These are phyloP conservation scores for Metschnikowia bowlesiae DNA, from an alignment of 805 yeast species.

Conservation along the genomic window DNA sequence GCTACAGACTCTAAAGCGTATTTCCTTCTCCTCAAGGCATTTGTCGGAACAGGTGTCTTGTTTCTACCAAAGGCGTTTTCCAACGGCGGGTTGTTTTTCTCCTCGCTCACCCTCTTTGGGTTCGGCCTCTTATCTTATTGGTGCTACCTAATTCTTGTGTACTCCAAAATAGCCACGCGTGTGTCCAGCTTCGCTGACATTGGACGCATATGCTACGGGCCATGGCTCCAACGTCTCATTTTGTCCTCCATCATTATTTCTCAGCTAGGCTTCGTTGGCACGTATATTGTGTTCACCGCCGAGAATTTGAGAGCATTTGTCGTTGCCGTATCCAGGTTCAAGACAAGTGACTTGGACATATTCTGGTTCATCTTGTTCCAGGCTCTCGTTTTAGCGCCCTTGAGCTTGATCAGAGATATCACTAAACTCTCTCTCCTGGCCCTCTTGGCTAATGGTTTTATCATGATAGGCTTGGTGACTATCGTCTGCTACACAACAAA, in stretches of 20 bases:
- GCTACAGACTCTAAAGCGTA: constrained; percentile 73
- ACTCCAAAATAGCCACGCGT: constrained; percentile 52
- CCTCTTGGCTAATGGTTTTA: constrained; percentile 65
- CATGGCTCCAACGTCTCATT: constrained; percentile 59
- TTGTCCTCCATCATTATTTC: constrained; percentile 61
- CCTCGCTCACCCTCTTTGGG: constrained; percentile 45
- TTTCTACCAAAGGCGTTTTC: constrained; percentile 66
- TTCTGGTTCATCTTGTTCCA: constrained; percentile 51
- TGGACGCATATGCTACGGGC: constrained; percentile 60
- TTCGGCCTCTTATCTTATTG: constrained; percentile 73
- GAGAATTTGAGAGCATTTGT: constrained; percentile 66
- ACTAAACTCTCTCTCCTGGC: constrained; percentile 72
- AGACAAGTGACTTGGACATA: constrained; percentile 35
- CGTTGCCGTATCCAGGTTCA: constrained; percentile 42
- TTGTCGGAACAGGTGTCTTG: constrained; percentile 72
- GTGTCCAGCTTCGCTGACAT: constrained; percentile 80
- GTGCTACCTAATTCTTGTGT: constrained; percentile 67
- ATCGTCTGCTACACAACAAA: constrained; percentile 52
- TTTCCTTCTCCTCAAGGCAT: constrained; percentile 65
- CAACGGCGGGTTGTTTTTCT: constrained; percentile 68
- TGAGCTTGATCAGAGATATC: constrained; percentile 70
- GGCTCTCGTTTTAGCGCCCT: constrained; percentile 56
- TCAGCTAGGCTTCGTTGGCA: constrained; percentile 77
- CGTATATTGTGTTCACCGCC: constrained; percentile 75
- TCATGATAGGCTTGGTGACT: constrained; percentile 60